Base-by-base conservation (phyloP, 306 rosid genomes). In the Citrullus colocynthis region DNA sequence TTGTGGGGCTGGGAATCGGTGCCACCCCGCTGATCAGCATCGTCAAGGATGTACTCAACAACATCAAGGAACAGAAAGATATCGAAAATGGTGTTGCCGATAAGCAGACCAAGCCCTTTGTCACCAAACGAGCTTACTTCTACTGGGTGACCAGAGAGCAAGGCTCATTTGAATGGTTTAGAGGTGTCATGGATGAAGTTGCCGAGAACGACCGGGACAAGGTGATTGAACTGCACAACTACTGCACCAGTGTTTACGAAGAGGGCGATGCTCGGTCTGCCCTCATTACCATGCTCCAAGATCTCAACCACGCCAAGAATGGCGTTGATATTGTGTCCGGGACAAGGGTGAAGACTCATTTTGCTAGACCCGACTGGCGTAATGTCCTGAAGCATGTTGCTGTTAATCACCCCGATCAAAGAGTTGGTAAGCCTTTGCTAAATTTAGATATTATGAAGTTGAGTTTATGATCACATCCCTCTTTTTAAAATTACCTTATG, bases 61-160 rank as follows among this genome's bases (percentile, higher is more conserved):
- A 91, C 90, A 90, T 88, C 57, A 88, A 90, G 80, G 88, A 87
- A 21, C 90, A 82, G 15, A 73, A 90, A 45, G 96, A 86, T 30
- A 13, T 83, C 17, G 93, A 90, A 79, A 85, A 87, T 61, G 96
- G 88, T 18, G 44, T 7, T 6, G 32, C 44, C 11, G 88, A 88
- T 52, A 84, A 76, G 79, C 81, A 88, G 0, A 4, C 87, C 58
- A 90, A 83, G 39, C 84, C 88, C 21, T 91, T 93, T 24, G 94
- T 87, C 16, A 90, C 96, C 10, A 87, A 83, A n/a, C 75, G 94
- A 21, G 98, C 91, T 18, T 91, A 93, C 78, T 93, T 93, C 80
- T 93, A 93, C 45, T 91, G 98, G 98, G 93, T 93, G 4, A 93
- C 98, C 6, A 84, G 98, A 1, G 98, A 93, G 80, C 97, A 93